phyloP scores from a whole-genome alignment of 148 eudicot species.

The Chenopodium berlandieri region DNA sequence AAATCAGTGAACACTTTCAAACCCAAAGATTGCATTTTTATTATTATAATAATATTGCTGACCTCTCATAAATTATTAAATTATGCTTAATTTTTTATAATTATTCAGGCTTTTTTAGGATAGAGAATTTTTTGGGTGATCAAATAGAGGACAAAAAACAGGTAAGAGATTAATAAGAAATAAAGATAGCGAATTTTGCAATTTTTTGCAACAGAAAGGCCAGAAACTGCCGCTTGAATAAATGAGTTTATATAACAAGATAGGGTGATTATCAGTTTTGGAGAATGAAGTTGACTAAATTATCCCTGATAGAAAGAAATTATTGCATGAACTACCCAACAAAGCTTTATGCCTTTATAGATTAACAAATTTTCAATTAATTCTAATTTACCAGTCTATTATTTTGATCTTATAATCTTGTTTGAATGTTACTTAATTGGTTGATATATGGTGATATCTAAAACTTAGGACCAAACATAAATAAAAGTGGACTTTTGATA shows the following conservation, averaged over 20 bases:
- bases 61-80: not conserved
- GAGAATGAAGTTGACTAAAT: not conserved
- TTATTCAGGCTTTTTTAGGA: not conserved
- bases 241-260: not conserved
- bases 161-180: not conserved
- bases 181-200: not conserved
- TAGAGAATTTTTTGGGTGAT: not conserved
- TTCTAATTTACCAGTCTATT: too few relatives aligned
- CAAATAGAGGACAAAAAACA: not conserved
- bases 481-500: too few relatives aligned
- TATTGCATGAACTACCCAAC: not conserved
- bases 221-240: not conserved
- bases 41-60: not conserved
- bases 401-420: too few relatives aligned
- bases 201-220: not conserved
- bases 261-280: not conserved
- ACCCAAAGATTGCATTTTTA: constrained; percentile 60
- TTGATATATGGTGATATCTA: too few relatives aligned
- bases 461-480: too few relatives aligned
- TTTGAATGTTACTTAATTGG: too few relatives aligned
- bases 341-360: too few relatives aligned
- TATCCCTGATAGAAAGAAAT: not conserved
- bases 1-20: constrained; percentile 49
- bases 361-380: too few relatives aligned
- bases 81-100: not conserved